Conservation (phyloP, 305 asterid species). For the Solanum hybrid region DNA sequence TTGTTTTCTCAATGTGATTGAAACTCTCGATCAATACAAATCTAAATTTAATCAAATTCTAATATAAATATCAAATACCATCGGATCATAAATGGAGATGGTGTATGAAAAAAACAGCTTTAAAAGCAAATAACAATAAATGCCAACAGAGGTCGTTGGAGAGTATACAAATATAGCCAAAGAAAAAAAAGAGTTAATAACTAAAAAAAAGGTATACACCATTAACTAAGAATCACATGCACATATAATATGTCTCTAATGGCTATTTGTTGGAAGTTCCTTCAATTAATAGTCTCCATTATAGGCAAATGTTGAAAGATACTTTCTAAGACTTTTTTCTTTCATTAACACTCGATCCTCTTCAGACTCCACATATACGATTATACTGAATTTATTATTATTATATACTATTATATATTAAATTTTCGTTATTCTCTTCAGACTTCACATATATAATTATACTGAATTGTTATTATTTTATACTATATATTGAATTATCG, state of each 20-base stretch:
- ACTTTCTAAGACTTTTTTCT: neutral
- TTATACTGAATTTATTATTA: no score
- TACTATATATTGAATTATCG: neutral
- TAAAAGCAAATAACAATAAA: constrained; percentile 21
- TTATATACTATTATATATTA: no score
- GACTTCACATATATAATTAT: no score
- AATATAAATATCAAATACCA: neutral
- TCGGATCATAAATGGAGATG: neutral
- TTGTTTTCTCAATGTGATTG: neutral
- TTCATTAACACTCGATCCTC: neutral
- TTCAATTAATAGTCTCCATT: constrained; percentile 1
- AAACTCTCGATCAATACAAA: neutral
- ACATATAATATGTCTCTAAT: neutral
- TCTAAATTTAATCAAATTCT: neutral
- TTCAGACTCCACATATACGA: no score
- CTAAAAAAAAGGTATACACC: neutral
- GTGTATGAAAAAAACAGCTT: constrained; percentile 3
- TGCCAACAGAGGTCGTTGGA: constrained; percentile 35
- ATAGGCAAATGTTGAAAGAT: neutral
- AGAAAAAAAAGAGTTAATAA: neutral
- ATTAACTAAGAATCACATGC: constrained; percentile 1
- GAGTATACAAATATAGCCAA: neutral
- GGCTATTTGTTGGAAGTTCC: neutral
- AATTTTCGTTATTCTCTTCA: rapidly evolving
- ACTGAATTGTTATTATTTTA: neutral